phyloP scores from a whole-genome alignment of 2,329 filamentous ascomycete genomes.

The Cladosporium sp. region DNA sequence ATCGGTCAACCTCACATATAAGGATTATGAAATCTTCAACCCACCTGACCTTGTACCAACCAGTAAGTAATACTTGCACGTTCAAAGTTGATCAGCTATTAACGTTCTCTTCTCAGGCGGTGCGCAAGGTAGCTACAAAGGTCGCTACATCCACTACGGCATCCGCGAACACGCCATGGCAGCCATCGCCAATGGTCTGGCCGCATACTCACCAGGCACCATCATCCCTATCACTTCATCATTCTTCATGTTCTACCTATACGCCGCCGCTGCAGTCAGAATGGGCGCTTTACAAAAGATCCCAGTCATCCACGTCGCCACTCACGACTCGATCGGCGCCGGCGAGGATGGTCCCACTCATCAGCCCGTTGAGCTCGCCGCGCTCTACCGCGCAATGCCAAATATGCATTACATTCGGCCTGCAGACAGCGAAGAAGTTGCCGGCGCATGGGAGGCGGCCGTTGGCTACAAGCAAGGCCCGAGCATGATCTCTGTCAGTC shows the following conservation, averaged over 20 bases:
- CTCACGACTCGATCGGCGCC: constrained; percentile 35
- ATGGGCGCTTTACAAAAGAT: constrained; percentile 36
- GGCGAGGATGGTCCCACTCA: constrained; percentile 37
- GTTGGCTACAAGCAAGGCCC: constrained; percentile 37
- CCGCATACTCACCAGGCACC: constrained; percentile 34
- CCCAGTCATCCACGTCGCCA: constrained; percentile 36
- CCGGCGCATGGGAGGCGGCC: constrained; percentile 40
- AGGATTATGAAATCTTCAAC: constrained; percentile 50
- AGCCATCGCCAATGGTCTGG: constrained; percentile 42
- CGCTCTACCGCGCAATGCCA: constrained; percentile 36
- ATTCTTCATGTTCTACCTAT: constrained; percentile 39
- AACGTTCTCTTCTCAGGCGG: constrained; percentile 35
- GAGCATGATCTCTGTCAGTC: constrained; percentile 42
- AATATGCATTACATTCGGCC: constrained; percentile 37
- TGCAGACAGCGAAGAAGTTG: constrained; percentile 34
- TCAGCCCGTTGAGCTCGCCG: constrained; percentile 35
- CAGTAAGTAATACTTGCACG: not conserved
- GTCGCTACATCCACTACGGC: constrained; percentile 54
- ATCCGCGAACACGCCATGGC: constrained; percentile 62
- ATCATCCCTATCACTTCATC: constrained; percentile 35
- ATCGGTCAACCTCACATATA: constrained; percentile 37
- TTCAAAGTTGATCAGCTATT: not conserved
- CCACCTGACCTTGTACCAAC: constrained; percentile 26
- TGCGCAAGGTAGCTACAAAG: constrained; percentile 51
- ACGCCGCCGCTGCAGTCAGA: constrained; percentile 34